These are phyloP conservation scores for Heterobasidion parviporum DNA, from an alignment of 1,284 basidiomycete genomes.

Conservation along the genomic window DNA sequence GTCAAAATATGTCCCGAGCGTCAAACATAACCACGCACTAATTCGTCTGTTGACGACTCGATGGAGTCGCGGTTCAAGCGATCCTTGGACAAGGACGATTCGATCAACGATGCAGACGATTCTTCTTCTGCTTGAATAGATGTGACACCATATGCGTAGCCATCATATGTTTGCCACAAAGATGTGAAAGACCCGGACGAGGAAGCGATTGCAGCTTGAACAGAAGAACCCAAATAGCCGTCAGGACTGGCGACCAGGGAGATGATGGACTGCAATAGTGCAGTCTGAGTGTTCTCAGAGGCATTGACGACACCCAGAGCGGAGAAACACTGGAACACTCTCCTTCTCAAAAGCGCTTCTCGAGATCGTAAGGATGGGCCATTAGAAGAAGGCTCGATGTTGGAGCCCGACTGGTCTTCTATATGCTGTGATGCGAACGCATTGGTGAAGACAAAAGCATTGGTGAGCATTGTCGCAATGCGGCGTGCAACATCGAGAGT, in stretches of 20 bases:
- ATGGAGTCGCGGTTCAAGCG: constrained; percentile 72
- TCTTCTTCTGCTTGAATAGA: constrained; percentile 51
- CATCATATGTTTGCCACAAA: constrained; percentile 85
- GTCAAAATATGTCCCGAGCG: not conserved
- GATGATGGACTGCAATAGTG: constrained; percentile 80
- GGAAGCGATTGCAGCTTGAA: constrained; percentile 90
- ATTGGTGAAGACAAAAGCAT: constrained; percentile 86
- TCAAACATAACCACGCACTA: constrained; percentile 39
- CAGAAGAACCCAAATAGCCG: constrained; percentile 69
- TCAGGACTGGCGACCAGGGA: constrained; percentile 82
- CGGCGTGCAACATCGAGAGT: constrained; percentile 89
- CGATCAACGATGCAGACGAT: constrained; percentile 19
- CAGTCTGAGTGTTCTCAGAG: constrained; percentile 74
- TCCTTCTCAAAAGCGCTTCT: constrained; percentile 77
- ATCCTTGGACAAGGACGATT: constrained; percentile 34
- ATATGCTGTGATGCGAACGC: constrained; percentile 49
- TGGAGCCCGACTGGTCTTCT: constrained; percentile 37
- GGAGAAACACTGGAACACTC: constrained; percentile 88
- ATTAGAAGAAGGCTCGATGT: constrained; percentile 29
- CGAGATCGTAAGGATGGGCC: constrained; percentile 67
- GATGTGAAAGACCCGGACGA: constrained; percentile 80
- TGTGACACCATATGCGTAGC: constrained; percentile 90
- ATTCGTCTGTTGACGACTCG: constrained; percentile 67
- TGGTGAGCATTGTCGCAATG: constrained; percentile 80
- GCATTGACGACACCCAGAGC: constrained; percentile 74